Evolutionary conservation across 1,284 basidiomycete genomes (phyloP).

Genomic region (Taiwanofungus camphoratus): DNA sequence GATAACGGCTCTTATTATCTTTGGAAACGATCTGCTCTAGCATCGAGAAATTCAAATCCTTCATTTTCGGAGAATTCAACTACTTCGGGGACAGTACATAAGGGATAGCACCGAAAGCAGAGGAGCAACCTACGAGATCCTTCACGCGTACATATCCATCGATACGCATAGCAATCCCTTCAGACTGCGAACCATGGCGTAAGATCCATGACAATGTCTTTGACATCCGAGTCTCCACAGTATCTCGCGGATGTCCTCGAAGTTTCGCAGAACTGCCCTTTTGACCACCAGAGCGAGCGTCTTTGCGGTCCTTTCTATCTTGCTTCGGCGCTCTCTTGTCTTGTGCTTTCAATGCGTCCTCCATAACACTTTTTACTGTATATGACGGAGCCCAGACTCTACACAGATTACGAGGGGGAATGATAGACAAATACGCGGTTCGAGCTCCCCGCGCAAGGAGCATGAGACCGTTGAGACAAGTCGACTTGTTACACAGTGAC

Average conservation of each 20-base stretch:
- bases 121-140: constrained; percentile 56
- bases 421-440: too few species aligned
- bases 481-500: too few species aligned
- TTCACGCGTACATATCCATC: constrained; percentile 78
- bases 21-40: constrained; percentile 69
- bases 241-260: constrained; percentile 45
- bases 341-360: too few species aligned
- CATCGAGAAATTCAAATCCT: constrained; percentile 38
- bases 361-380: too few species aligned
- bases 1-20: constrained; percentile 78
- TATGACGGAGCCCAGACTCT: too few species aligned
- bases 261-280: constrained; percentile 30
- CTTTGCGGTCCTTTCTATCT: constrained; percentile 6
- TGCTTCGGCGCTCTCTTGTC: constrained; percentile 10
- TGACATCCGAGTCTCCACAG: constrained; percentile 50
- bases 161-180: constrained; percentile 65
- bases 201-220: constrained; percentile 84
- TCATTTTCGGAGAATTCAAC: constrained; percentile 25
- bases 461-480: too few species aligned
- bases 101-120: neutral
- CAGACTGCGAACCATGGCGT: constrained; percentile 76
- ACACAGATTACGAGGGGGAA: too few species aligned
- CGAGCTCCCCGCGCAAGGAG: too few species aligned
- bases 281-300: constrained; percentile 12
- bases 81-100: constrained; percentile 15